phyloP scores from a whole-genome alignment of 495 filamentous ascomycete genomes.

The Hypoxylon trugodes region DNA sequence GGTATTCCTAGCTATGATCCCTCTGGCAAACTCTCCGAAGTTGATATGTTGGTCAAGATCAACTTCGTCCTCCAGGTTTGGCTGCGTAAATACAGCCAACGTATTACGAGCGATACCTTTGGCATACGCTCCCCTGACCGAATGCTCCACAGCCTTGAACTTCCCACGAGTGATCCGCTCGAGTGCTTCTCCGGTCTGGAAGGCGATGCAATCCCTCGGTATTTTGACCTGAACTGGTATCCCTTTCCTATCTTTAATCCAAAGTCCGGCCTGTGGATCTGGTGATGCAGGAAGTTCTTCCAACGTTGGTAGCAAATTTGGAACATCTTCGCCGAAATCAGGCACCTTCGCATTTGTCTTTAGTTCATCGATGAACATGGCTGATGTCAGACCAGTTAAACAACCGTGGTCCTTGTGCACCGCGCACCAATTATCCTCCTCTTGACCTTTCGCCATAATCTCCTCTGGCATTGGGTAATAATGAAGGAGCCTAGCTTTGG shows the following conservation, averaged over 20 bases:
- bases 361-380: conserved; percentile 93
- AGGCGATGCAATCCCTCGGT: conserved; percentile 87
- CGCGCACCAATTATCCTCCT: conserved; percentile 93
- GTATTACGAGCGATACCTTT: conserved; percentile 84
- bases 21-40: conserved; percentile 89
- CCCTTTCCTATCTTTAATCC: conserved; percentile 86
- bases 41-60: conserved; percentile 72
- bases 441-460: conserved; percentile 41
- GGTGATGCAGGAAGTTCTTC: conserved; percentile 76
- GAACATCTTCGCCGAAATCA: conserved; percentile 39
- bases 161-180: conserved; percentile 86
- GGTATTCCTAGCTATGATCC: conserved; percentile 83
- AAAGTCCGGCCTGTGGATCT: conserved; percentile 84
- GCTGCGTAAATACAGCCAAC: conserved; percentile 96
- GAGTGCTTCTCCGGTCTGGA: conserved; percentile 94
- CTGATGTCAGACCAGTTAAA: conserved; percentile 90
- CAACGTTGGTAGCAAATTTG: conserved; percentile 58
- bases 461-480: conserved; percentile 76
- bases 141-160: conserved; percentile 96
- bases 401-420: conserved; percentile 95
- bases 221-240: conserved; percentile 86
- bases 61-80: conserved; percentile 88
- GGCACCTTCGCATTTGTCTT: conserved; percentile 54
- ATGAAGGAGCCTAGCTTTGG: conserved; percentile 91
- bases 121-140: conserved; percentile 74